phyloP scores from a whole-genome alignment of 768 basidiomycete species.

The Kwoniella heveanensis region DNA sequence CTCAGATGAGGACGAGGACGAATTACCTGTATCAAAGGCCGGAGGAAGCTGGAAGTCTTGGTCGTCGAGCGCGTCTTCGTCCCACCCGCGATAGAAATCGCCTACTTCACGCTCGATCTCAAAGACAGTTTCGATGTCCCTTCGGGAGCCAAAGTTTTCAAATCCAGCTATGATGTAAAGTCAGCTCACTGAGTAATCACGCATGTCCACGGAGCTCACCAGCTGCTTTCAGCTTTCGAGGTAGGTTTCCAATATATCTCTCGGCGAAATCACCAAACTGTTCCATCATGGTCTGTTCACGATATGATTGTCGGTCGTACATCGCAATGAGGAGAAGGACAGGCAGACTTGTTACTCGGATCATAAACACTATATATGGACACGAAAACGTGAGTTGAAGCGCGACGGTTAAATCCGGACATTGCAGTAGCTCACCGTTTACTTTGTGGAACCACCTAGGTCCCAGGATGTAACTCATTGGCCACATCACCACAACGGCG shows the following conservation, averaged over 20 bases:
- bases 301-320: constrained; percentile 83
- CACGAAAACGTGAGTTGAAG: neutral
- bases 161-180: constrained; percentile 40
- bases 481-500: constrained; percentile 82
- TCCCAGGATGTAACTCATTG: constrained; percentile 77
- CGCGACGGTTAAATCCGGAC: too few species aligned
- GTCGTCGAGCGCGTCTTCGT: constrained; percentile 50
- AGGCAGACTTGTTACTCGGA: constrained; percentile 72
- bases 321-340: constrained; percentile 75
- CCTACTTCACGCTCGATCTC: constrained; percentile 56
- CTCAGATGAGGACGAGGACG: constrained; percentile 6
- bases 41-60: constrained; percentile 27
- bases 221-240: constrained; percentile 64
- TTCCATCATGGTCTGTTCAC: constrained; percentile 70
- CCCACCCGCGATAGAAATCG: constrained; percentile 52
- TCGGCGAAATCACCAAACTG: constrained; percentile 71
- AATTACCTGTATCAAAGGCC: constrained; percentile 31
- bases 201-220: constrained; percentile 43
- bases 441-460: constrained; percentile 99
- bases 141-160: constrained; percentile 48
- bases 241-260: constrained; percentile 71
- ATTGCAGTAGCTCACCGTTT: constrained; percentile 46
- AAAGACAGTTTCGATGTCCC: constrained; percentile 51
- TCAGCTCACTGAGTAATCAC: neutral
- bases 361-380: constrained; percentile 18